Evolutionary conservation across 176 grass and related monocot genomes (phyloP).

Genomic region (Cenchrus americanus): DNA sequence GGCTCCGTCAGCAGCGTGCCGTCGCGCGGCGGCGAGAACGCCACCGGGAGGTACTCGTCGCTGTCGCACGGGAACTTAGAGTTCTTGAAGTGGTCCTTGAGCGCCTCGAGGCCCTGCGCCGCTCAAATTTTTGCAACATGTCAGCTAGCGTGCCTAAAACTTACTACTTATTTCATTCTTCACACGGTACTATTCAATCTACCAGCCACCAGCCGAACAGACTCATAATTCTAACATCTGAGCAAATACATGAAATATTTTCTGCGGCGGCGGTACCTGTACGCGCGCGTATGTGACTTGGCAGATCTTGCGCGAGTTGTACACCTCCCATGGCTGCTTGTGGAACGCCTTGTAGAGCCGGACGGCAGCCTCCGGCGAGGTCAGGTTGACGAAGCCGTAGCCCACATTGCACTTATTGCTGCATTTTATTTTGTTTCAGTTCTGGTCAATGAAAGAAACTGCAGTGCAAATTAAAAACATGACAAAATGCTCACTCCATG

Average conservation of each 20-base stretch:
- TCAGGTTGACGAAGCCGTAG: slow-evolving; percentile 97
- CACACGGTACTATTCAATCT: too few species aligned
- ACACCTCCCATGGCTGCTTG: slow-evolving; percentile 95
- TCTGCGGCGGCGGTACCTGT: slow-evolving; percentile 46
- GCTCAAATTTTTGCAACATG: not conserved
- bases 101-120: slow-evolving; percentile 76
- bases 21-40: slow-evolving; percentile 87
- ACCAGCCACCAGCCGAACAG: too few species aligned
- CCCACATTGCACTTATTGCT: slow-evolving; percentile 99
- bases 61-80: slow-evolving; percentile 97
- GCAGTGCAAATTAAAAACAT: not conserved
- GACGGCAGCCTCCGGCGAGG: slow-evolving; percentile 84
- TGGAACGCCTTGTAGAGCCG: slow-evolving; percentile 96
- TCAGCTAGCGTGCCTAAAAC: not conserved
- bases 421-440: slow-evolving; percentile 10
- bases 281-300: slow-evolving; percentile 98
- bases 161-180: too few species aligned
- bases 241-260: too few species aligned
- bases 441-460: not conserved
- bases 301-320: slow-evolving; percentile 98
- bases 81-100: slow-evolving; percentile 99
- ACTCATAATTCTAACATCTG: not conserved
- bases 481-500: slow-evolving; percentile 1
- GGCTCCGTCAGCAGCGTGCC: slow-evolving; percentile 83
- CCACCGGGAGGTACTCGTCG: slow-evolving; percentile 93